Evolutionary conservation across 129 eudicot genomes (phyloP).

Genomic region (Escallonia herrerae): DNA sequence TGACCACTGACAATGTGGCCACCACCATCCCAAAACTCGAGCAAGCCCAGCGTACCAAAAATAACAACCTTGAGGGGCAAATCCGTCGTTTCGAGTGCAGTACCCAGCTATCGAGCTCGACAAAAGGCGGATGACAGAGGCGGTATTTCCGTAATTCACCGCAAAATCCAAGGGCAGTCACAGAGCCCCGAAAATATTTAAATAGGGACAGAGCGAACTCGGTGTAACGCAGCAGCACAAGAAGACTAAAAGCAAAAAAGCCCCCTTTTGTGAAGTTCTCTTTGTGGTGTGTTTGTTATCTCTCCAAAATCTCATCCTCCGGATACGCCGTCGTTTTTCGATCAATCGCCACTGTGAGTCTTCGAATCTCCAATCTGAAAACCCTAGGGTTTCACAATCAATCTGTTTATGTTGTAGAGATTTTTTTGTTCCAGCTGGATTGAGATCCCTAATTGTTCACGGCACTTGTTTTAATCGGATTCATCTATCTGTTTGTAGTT

Average conservation of each 20-base stretch:
- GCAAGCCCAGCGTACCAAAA: not conserved
- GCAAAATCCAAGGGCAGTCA: not conserved
- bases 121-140: not conserved
- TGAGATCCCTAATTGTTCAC: constrained; percentile 10
- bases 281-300: constrained; percentile 4
- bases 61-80: not conserved
- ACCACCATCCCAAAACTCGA: not conserved
- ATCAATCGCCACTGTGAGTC: constrained; percentile 17
- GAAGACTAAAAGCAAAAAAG: not conserved
- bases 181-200: not conserved
- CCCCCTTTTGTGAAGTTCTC: not conserved
- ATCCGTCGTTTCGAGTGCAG: not conserved
- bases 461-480: not conserved
- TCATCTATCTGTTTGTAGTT: not conserved
- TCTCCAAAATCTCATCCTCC: constrained; percentile 2
- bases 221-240: constrained; percentile 2
- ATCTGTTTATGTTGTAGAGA: not conserved
- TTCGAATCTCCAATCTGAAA: constrained; percentile 7
- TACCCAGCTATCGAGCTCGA: constrained; percentile 9
- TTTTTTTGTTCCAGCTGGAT: not conserved
- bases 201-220: constrained; percentile 5
- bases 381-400: not conserved
- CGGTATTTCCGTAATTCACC: not conserved
- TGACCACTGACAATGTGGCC: not conserved
- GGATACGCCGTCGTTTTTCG: not conserved